These are phyloP conservation scores for Chaetomium sp. DNA, from an alignment of 2,329 filamentous ascomycete genomes.

Conservation along the genomic window DNA sequence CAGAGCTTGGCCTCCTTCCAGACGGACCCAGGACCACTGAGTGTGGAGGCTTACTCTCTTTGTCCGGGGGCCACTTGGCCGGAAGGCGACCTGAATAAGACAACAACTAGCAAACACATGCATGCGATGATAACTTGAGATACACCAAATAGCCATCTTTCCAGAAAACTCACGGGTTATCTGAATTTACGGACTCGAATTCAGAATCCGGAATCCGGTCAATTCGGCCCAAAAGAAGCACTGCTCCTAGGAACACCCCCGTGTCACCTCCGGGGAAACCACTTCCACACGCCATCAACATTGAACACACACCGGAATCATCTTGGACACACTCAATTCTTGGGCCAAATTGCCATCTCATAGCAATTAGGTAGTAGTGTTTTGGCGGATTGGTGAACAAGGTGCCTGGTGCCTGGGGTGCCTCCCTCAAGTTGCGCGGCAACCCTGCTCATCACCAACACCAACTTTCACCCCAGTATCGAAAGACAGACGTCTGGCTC, in stretches of 20 bases:
- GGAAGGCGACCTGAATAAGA: conserved; percentile 29
- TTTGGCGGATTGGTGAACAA: background rate
- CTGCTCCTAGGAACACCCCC: background rate
- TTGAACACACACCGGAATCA: background rate
- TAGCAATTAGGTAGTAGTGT: background rate
- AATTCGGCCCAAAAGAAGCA: background rate
- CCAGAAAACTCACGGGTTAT: no score
- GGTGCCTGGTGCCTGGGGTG: background rate
- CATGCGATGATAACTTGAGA: background rate
- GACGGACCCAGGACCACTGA: no score
- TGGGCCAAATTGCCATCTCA: background rate
- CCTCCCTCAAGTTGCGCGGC: background rate
- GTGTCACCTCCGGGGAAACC: background rate
- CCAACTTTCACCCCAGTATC: background rate
- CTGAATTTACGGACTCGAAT: background rate
- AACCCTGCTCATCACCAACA: background rate
- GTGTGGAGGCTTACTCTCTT: conserved; percentile 9
- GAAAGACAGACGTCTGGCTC: background rate
- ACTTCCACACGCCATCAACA: background rate
- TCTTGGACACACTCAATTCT: background rate
- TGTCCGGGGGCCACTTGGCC: conserved; percentile 28
- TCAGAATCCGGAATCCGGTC: background rate
- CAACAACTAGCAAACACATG: conserved; percentile 10
- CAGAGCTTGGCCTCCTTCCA: background rate
- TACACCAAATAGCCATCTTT: background rate